phyloP scores from a whole-genome alignment of 2,329 filamentous ascomycete species.

The Colletotrichum kahawae region DNA sequence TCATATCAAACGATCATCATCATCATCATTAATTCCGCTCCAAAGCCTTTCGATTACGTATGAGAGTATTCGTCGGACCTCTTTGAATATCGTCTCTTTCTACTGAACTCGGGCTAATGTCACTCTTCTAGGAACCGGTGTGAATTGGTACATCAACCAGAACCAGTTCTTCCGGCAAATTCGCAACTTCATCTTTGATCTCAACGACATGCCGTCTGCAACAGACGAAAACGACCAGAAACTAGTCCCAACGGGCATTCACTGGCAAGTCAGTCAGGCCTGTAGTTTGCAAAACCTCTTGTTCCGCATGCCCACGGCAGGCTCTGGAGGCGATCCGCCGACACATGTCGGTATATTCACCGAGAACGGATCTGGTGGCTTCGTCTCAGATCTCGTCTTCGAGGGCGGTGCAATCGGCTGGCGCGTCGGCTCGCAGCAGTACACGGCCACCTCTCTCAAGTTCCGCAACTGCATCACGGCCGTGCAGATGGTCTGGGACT shows the following conservation, averaged over 20 bases:
- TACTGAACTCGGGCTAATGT: conserved; percentile 54
- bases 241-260: conserved; percentile 51
- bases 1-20: background rate
- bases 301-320: conserved; percentile 22
- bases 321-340: conserved; percentile 29
- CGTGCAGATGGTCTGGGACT: conserved; percentile 72
- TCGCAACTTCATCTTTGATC: conserved; percentile 63
- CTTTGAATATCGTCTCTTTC: background rate
- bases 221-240: conserved; percentile 32
- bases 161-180: conserved; percentile 57
- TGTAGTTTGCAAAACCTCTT: conserved; percentile 57
- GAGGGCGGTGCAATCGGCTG: conserved; percentile 64
- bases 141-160: conserved; percentile 57
- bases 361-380: conserved; percentile 43
- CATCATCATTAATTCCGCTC: background rate
- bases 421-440: conserved; percentile 68
- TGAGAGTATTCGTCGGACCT: background rate
- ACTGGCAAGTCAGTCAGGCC: conserved; percentile 67
- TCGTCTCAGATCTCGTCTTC: conserved; percentile 66
- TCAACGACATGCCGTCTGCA: conserved; percentile 51
- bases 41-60: background rate
- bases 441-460: conserved; percentile 65
- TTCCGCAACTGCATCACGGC: conserved; percentile 68
- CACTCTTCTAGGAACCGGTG: background rate
- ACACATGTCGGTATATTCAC: conserved; percentile 31